Percentiles rank a stretch among this genome's conserved stretches.
Conservation (phyloP, 2,329 filamentous ascomycete species). For the Aspergillus fumigatiaffinis region DNA sequence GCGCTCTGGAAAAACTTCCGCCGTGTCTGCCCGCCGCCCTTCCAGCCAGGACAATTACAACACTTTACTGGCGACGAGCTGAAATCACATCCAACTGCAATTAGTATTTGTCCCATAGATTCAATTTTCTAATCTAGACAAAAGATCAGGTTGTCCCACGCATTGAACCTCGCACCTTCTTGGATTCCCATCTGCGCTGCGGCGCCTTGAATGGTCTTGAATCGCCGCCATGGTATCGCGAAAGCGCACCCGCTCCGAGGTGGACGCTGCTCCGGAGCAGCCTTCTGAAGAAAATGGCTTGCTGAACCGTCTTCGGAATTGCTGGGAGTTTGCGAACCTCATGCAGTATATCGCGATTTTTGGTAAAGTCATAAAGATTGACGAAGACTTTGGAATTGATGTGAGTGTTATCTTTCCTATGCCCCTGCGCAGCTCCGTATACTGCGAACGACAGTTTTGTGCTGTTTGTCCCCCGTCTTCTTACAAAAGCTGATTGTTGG, state of each 20-base stretch:
- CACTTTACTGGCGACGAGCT: conserved; percentile 1
- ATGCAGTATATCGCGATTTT: conserved; percentile 94
- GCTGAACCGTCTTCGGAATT: conserved; percentile 71
- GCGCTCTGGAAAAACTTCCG: conserved; percentile 23
- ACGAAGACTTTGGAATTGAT: conserved; percentile 84
- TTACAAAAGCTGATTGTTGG: conserved; percentile 8
- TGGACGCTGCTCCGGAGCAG: conserved; percentile 48
- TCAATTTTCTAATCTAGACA: not conserved
- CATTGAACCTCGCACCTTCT: not conserved
- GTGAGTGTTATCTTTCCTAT: conserved; percentile 48
- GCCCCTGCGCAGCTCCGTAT: not conserved
- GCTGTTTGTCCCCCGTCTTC: not conserved
- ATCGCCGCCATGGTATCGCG: conserved; percentile 49
- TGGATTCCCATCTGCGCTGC: conserved; percentile 14
- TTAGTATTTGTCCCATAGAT: not conserved
- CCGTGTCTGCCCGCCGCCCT: conserved; percentile 8
- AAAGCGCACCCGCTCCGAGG: conserved; percentile 54
- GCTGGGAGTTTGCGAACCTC: conserved; percentile 93
- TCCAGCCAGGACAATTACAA: not conserved
- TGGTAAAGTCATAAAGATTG: conserved; percentile 82
- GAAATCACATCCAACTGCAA: not conserved
- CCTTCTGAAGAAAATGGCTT: conserved; percentile 38
- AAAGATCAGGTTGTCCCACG: not conserved
- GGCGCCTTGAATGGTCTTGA: conserved; percentile 28
- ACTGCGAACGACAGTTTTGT: not conserved